Conservation (phyloP, 2,329 filamentous ascomycete species). For the Sporothrix luriei region DNA sequence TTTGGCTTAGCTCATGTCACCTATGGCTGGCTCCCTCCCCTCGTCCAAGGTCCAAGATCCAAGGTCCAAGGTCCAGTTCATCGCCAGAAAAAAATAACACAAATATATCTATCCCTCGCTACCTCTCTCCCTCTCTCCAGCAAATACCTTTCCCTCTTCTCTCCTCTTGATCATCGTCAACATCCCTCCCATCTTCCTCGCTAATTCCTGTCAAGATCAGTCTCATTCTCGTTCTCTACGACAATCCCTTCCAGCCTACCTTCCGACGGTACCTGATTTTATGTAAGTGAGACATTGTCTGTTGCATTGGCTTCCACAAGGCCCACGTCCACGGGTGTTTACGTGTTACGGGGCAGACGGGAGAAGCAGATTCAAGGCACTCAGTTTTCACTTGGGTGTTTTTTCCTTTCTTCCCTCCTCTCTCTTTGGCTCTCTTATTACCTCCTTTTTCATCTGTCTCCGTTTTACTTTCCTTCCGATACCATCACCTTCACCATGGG, state of each 20-base stretch:
- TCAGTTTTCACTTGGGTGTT: no score
- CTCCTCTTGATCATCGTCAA: background rate
- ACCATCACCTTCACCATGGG: background rate
- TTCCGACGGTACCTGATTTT: background rate
- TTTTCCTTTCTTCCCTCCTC: background rate
- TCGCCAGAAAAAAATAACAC: background rate
- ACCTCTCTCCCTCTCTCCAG: background rate
- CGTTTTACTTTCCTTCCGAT: background rate
- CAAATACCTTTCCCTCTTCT: background rate
- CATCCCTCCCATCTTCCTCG: slow-evolving; percentile 9
- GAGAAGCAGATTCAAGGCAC: background rate
- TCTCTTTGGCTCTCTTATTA: background rate
- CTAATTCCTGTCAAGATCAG: background rate
- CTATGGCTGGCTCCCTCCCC: background rate
- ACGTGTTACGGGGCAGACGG: background rate
- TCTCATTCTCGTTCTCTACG: slow-evolving; percentile 3
- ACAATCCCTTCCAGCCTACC: background rate
- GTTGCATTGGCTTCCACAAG: slow-evolving; percentile 21
- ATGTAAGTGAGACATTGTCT: slow-evolving; percentile 18
- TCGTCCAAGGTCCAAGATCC: background rate
- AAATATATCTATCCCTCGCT: slow-evolving; percentile 25
- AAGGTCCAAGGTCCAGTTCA: background rate
- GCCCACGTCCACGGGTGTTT: slow-evolving; percentile 2
- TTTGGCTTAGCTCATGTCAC: background rate
- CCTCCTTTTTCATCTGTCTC: background rate